Percentiles rank a stretch among this genome's conserved stretches.
These are phyloP conservation scores for Emmonsiellopsis sp. DNA, from an alignment of 2,329 filamentous ascomycete species.

Conservation along the genomic window DNA sequence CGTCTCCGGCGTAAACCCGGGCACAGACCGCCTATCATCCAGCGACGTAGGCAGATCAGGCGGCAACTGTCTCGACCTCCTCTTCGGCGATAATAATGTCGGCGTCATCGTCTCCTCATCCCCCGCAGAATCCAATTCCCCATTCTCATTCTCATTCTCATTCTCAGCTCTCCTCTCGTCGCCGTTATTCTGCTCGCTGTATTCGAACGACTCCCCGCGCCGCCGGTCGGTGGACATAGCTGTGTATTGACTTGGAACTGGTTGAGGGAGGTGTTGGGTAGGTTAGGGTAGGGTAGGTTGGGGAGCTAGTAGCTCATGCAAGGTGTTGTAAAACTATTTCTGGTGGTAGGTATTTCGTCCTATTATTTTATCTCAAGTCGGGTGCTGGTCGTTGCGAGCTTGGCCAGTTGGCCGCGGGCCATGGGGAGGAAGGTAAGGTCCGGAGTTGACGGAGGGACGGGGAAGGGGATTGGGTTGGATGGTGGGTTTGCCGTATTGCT, in stretches of 20 bases:
- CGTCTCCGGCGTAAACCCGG: conserved; percentile 66
- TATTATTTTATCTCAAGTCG: too few species aligned
- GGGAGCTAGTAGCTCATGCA: background rate
- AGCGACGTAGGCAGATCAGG: conserved; percentile 83
- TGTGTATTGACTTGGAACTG: background rate
- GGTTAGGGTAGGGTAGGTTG: background rate
- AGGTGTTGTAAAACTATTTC: too few species aligned
- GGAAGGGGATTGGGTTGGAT: too few species aligned
- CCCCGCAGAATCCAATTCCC: background rate
- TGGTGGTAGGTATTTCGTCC: too few species aligned
- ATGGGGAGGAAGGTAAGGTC: too few species aligned
- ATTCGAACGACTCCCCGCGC: conserved; percentile 17
- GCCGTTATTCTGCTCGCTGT: background rate
- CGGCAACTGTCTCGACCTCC: conserved; percentile 49
- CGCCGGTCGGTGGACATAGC: conserved; percentile 28
- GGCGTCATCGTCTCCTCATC: background rate
- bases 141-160: conserved; percentile 3
- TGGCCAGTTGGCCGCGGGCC: too few species aligned
- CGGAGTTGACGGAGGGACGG: too few species aligned
- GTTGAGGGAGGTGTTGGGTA: background rate
- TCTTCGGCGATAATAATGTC: conserved; percentile 11
- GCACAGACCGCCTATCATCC: conserved; percentile 69
- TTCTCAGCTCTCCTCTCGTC: conserved; percentile 2
- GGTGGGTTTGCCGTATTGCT: too few species aligned
- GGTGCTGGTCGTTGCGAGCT: too few species aligned